Evolutionary conservation across 2,329 filamentous ascomycete genomes (phyloP).

Genomic region (Phaeosphaeria sp.): DNA sequence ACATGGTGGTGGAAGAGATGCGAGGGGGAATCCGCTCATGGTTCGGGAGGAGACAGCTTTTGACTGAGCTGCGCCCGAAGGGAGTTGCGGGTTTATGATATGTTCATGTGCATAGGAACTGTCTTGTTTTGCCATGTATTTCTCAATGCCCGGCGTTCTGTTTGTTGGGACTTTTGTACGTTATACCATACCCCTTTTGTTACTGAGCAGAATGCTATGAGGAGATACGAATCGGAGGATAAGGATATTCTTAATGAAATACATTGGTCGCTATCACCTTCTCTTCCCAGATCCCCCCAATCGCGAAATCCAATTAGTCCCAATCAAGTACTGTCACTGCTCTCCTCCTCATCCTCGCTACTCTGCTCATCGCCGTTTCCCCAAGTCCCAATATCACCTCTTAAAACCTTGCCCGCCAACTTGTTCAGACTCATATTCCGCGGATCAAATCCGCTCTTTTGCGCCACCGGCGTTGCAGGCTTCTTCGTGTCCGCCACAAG

Average conservation of each 20-base stretch:
- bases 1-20: slow-evolving; percentile 32
- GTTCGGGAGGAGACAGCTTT: slow-evolving; percentile 42
- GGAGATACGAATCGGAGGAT: too few relatives aligned
- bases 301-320: too few relatives aligned
- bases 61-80: too few relatives aligned
- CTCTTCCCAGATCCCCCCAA: too few relatives aligned
- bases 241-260: too few relatives aligned
- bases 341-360: slow-evolving; percentile 16
- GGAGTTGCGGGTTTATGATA: background rate
- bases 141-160: background rate
- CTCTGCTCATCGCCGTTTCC: slow-evolving; percentile 2
- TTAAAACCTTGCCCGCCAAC: slow-evolving; percentile 2
- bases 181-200: slow-evolving; percentile 14
- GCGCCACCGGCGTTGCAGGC: slow-evolving; percentile 3
- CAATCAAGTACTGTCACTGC: slow-evolving; percentile 7
- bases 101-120: background rate
- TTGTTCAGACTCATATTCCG: slow-evolving; percentile 16
- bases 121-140: slow-evolving; percentile 11
- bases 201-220: slow-evolving; percentile 6
- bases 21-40: slow-evolving; percentile 29
- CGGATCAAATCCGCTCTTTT: slow-evolving; percentile 16
- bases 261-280: too few relatives aligned
- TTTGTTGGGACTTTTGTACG: background rate
- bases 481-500: slow-evolving; percentile 18
- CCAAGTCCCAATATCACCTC: slow-evolving; percentile 1